These are phyloP conservation scores for Xylaria longipes DNA, from an alignment of 495 filamentous ascomycete species.

Conservation along the genomic window DNA sequence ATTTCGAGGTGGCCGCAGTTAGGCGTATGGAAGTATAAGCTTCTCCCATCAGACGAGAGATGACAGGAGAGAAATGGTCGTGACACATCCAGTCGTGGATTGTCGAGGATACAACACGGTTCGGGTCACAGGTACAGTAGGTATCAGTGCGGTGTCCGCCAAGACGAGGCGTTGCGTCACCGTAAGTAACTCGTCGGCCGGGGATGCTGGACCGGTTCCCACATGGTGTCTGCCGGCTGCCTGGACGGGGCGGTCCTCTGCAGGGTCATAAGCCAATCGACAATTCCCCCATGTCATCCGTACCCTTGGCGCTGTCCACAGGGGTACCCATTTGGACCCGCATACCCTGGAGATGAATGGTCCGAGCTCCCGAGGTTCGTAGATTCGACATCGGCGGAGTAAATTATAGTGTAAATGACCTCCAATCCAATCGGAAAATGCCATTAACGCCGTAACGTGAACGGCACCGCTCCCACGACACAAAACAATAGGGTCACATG, in stretches of 20 bases:
- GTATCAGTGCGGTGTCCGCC: background rate
- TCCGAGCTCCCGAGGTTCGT: background rate
- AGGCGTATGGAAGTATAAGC: background rate
- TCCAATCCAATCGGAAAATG: background rate
- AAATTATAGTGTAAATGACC: background rate
- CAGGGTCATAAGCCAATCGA: background rate
- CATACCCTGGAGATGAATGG: background rate
- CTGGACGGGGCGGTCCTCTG: background rate
- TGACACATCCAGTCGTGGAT: background rate
- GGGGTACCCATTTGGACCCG: too few species aligned
- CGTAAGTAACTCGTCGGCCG: background rate
- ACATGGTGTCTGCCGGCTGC: slow-evolving; percentile 6
- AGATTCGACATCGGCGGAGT: background rate
- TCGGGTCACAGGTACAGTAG: background rate
- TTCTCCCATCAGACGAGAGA: slow-evolving; percentile 21
- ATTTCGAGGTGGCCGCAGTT: background rate
- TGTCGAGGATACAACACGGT: background rate
- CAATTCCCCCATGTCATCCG: too few species aligned
- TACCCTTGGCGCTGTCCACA: too few species aligned
- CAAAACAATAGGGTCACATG: slow-evolving; percentile 36
- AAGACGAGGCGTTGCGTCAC: slow-evolving; percentile 15
- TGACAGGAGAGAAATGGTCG: background rate
- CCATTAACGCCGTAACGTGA: background rate
- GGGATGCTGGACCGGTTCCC: slow-evolving; percentile 1
- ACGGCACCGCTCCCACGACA: slow-evolving; percentile 18